Evolutionary conservation across 2,329 filamentous ascomycete species (phyloP).

Genomic region (Paradendryphiella salina): DNA sequence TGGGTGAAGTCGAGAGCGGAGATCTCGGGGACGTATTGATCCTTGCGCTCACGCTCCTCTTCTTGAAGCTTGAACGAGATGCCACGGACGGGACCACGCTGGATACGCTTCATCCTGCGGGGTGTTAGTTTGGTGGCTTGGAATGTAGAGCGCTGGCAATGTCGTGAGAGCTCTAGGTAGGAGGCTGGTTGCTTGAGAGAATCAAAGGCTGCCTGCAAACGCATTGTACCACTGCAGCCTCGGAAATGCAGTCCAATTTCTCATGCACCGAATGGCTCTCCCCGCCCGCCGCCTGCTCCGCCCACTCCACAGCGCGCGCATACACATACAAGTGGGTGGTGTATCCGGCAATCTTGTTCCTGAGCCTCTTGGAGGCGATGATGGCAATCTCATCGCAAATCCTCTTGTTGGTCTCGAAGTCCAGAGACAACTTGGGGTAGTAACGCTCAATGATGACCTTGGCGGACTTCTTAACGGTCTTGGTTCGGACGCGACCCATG

Average conservation of each 20-base stretch:
- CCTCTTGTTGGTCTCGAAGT: constrained; percentile 99
- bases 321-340: constrained; percentile 63
- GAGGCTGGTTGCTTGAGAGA: background rate
- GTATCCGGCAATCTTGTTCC: constrained; percentile 94
- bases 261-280: constrained; percentile 89
- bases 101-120: constrained; percentile 96
- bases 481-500: constrained; percentile 62
- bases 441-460: constrained; percentile 96
- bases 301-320: constrained; percentile 68
- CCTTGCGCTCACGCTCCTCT: constrained; percentile 99
- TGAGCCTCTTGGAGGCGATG: constrained; percentile 97
- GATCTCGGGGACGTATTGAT: constrained; percentile 99
- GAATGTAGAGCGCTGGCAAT: background rate
- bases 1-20: constrained; percentile 98
- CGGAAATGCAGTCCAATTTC: constrained; percentile 80
- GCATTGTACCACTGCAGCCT: background rate
- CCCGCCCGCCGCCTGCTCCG: constrained; percentile 57
- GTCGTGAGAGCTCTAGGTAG: background rate
- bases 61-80: constrained; percentile 99
- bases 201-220: background rate
- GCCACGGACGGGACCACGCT: constrained; percentile 97
- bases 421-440: constrained; percentile 92
- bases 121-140: constrained; percentile 10
- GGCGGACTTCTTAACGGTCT: constrained; percentile 82
- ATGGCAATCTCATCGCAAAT: constrained; percentile 99